Percentiles rank a stretch among this genome's conserved stretches.
Evolutionary conservation across 2,329 filamentous ascomycete species (phyloP).

Genomic region (Monilinia polystroma): DNA sequence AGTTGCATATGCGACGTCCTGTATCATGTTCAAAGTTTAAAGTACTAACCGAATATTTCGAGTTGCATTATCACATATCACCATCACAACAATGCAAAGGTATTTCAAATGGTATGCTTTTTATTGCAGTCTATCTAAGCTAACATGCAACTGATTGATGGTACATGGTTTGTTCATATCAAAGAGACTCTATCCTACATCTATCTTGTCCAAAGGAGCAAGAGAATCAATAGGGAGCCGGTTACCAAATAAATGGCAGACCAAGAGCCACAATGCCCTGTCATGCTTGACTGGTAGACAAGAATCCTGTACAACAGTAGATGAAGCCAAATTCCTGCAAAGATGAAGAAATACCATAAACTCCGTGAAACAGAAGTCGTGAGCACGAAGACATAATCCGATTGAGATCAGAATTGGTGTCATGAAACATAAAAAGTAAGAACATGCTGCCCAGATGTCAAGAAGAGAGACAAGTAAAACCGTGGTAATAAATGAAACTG

Average conservation of each 20-base stretch:
- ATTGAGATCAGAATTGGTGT: background rate
- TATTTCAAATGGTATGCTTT: constrained; percentile 7
- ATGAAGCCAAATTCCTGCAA: constrained; percentile 24
- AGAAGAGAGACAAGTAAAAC: background rate
- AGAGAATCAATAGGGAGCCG: constrained; percentile 25
- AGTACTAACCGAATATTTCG: background rate
- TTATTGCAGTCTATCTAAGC: constrained; percentile 19
- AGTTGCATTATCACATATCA: background rate
- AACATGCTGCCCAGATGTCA: constrained; percentile 6
- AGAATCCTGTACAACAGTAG: constrained; percentile 22
- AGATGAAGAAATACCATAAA: constrained; percentile 19
- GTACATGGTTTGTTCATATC: constrained; percentile 22
- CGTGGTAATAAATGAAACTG: background rate
- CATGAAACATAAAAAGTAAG: constrained; percentile 8
- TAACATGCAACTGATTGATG: constrained; percentile 22
- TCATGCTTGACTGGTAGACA: constrained; percentile 20
- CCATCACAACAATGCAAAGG: background rate
- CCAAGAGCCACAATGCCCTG: constrained; percentile 22
- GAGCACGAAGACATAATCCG: constrained; percentile 17
- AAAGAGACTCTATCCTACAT: constrained; percentile 25
- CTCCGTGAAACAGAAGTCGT: constrained; percentile 16
- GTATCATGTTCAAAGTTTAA: background rate
- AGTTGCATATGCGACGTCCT: background rate
- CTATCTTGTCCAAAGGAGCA: constrained; percentile 28
- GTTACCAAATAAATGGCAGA: constrained; percentile 12